Evolutionary conservation across 2,329 filamentous ascomycete genomes (phyloP).

Genomic region (Sporothrix mexicana): DNA sequence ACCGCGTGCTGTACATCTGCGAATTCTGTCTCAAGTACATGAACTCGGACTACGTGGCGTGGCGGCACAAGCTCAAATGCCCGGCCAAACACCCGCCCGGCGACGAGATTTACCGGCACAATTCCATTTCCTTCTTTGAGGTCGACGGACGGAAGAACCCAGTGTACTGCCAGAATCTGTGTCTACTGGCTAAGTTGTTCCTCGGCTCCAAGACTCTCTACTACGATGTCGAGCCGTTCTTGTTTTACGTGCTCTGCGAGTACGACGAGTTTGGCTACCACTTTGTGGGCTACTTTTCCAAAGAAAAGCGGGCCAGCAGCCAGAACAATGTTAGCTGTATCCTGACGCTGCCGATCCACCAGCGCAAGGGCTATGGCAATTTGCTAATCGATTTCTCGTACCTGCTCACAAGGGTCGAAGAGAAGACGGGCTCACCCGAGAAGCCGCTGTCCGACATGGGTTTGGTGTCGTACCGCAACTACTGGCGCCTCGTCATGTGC

Average conservation of each 20-base stretch:
- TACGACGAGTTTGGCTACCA: constrained; percentile 91
- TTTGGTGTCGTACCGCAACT: constrained; percentile 93
- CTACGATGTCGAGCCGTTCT: constrained; percentile 95
- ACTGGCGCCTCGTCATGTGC: constrained; percentile 91
- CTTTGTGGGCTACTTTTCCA: constrained; percentile 99
- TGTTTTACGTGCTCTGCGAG: constrained; percentile 97
- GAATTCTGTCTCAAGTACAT: constrained; percentile 99
- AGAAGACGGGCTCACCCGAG: constrained; percentile 93
- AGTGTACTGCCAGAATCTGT: constrained; percentile 98
- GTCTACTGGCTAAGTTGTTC: constrained; percentile 93
- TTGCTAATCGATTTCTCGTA: constrained; percentile 98
- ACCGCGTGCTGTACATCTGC: constrained; percentile 96
- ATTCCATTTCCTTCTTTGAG: constrained; percentile 92
- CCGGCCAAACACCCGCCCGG: constrained; percentile 95
- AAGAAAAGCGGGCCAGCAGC: constrained; percentile 93
- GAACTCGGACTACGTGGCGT: constrained; percentile 98
- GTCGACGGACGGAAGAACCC: constrained; percentile 97
- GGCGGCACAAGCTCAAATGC: constrained; percentile 97
- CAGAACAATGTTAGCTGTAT: constrained; percentile 99
- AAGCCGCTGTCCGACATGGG: constrained; percentile 99
- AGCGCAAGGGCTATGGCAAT: constrained; percentile 95
- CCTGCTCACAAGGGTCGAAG: constrained; percentile 87
- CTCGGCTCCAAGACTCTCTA: constrained; percentile 98
- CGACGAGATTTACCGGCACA: constrained; percentile 95
- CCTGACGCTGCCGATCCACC: constrained; percentile 91